Evolutionary conservation across 176 grass and related monocot species (phyloP), one percentile per base, ranked within the genome.

Genomic region (Bromus sterilis): DNA sequence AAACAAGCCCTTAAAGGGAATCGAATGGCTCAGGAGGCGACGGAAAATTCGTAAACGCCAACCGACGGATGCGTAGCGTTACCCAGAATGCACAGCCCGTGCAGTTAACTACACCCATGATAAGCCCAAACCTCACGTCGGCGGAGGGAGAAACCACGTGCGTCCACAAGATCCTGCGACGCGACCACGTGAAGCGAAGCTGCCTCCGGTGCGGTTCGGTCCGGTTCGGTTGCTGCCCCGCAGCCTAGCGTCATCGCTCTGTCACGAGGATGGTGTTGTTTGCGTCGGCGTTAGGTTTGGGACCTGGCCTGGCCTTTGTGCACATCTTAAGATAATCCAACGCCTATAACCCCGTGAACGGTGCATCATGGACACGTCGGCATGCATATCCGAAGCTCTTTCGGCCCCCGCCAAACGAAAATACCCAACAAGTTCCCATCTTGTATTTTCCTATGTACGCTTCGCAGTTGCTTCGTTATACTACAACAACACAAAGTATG

Each of bases 241-340:
- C 71, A 70, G 53, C 77, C 62, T 29, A 36, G 56, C 82, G 78
- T 89, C 87, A 81, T 21, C 62, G 21, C 53, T 41, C 4, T 43
- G 77, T 80, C 87, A 70, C 4, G n/a, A 39, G 10, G 35, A 0
- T 4, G 57, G 15, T 33, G 21, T 28, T 44, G 57, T 23, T 79
- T 16, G 13, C 35, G 55, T 46, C 4, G 36, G 33, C 28, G 66
- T 10, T 48, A 21, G 12, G 39, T 43, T 28, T 26, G 8, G 39
- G 25, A 14, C 26, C 30, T 16, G 20, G 25, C 26, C 30, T 16
- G 20, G 25, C 76, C 30, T 71, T 53, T 9, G 36, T 79, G 39
- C 76, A 16, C 82, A 18, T 39, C 32, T 41, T 69, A 62, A 69
- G 30, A 51, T 33, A 70, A 80, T 70, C 51, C 20, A 62, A 5